Conservation (phyloP, 1,139 yeast species). For the Kodamaea sp. region DNA sequence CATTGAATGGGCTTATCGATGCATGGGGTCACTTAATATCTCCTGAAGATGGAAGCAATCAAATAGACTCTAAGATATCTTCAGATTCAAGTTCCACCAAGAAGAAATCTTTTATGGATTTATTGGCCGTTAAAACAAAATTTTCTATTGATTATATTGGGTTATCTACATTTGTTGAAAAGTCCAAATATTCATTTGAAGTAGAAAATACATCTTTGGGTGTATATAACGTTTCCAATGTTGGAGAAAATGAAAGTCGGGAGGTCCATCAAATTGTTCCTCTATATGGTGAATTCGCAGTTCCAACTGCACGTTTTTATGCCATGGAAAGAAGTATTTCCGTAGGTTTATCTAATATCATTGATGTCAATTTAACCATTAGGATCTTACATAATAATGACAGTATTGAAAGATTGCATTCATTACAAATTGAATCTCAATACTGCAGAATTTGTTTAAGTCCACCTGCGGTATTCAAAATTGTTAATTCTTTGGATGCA, state of each 20-base stretch:
- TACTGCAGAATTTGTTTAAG: conserved; percentile 56
- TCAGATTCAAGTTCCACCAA: background rate
- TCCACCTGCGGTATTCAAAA: conserved; percentile 45
- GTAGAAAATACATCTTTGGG: conserved; percentile 25
- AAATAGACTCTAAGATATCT: background rate
- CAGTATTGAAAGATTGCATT: conserved; percentile 25
- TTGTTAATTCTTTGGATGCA: conserved; percentile 25
- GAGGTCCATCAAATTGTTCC: conserved; percentile 18
- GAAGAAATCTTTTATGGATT: conserved; percentile 3
- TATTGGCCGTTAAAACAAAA: conserved; percentile 24
- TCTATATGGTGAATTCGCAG: conserved; percentile 33
- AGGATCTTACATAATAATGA: conserved; percentile 35
- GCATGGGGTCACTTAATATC: background rate
- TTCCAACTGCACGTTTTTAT: conserved; percentile 43
- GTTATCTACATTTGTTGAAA: conserved; percentile 29
- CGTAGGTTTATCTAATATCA: conserved; percentile 42
- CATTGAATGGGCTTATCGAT: background rate
- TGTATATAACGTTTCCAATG: conserved; percentile 22
- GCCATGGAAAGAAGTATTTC: conserved; percentile 35
- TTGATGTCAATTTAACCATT: conserved; percentile 39
- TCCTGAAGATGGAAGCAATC: background rate
- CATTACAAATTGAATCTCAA: conserved; percentile 57
- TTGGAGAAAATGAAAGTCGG: conserved; percentile 2
- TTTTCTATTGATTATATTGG: conserved; percentile 37
- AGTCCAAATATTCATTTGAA: conserved; percentile 34